A percentile compares a stretch with the other conserved stretches of the same genome.
Conservation (phyloP, 768 basidiomycete species). For the Termitomyces sp. region DNA sequence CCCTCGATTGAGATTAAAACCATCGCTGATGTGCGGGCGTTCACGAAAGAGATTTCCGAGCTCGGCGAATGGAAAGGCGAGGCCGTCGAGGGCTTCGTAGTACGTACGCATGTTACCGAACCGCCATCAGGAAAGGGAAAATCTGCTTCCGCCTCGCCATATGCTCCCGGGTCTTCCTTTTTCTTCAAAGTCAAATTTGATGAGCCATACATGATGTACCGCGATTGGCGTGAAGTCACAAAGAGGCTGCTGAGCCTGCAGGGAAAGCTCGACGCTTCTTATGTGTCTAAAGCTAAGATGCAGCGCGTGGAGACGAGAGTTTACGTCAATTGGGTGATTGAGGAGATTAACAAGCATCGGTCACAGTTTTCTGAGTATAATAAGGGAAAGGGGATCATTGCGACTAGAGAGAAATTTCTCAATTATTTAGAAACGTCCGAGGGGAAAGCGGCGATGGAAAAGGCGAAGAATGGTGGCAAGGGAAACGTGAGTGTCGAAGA, state of each 20-base stretch:
- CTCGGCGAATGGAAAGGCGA: conserved; percentile 80
- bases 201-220: conserved; percentile 98
- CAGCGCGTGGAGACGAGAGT: conserved; percentile 68
- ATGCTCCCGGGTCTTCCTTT: conserved; percentile 75
- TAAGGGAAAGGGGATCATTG: conserved; percentile 81
- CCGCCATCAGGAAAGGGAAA: conserved; percentile 27
- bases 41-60: conserved; percentile 62
- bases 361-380: conserved; percentile 54
- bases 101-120: conserved; percentile 61
- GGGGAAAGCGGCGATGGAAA: conserved; percentile 28
- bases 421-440: conserved; percentile 52
- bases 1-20: conserved; percentile 48
- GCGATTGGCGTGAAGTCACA: conserved; percentile 95
- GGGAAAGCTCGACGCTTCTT: conserved; percentile 21
- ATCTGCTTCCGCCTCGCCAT: conserved; percentile 45
- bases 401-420: conserved; percentile 74
- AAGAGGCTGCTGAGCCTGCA: conserved; percentile 53
- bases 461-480: conserved; percentile 23
- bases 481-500: conserved; percentile 23
- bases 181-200: conserved; percentile 99
- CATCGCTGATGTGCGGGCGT: conserved; percentile 62
- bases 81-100: conserved; percentile 90
- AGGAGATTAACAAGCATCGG: conserved; percentile 61
- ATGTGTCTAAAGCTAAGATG: conserved; percentile 61
- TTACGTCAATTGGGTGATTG: conserved; percentile 81